Conservation (phyloP, 2,329 filamentous ascomycete genomes). For the Myriosclerotinia scirpicola region DNA sequence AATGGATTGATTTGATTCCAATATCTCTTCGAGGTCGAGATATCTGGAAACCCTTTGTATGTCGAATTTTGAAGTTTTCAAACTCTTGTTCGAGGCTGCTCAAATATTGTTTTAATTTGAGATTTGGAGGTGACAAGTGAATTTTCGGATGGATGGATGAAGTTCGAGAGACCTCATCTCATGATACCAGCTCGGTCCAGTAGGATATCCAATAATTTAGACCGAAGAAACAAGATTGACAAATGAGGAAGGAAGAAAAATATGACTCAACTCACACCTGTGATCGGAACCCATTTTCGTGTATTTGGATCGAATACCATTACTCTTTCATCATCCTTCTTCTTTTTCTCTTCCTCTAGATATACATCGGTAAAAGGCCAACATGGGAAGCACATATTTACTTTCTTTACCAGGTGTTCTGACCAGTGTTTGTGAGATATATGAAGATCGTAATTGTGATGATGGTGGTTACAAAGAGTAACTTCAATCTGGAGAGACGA, state of each 20-base stretch:
- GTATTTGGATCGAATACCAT: constrained; percentile 30
- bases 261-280: constrained; percentile 23
- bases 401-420: background rate
- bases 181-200: background rate
- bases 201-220: too few relatives aligned
- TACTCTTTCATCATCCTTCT: constrained; percentile 23
- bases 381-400: constrained; percentile 33
- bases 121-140: background rate
- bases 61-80: background rate
- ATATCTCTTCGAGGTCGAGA: background rate
- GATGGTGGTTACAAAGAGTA: background rate
- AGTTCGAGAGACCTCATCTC: background rate
- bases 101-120: background rate
- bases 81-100: background rate
- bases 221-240: background rate
- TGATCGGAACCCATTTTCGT: constrained; percentile 27
- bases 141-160: background rate
- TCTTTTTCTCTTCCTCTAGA: constrained; percentile 31
- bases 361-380: constrained; percentile 33
- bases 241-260: constrained; percentile 6
- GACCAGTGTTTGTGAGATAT: background rate
- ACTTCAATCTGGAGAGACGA: background rate
- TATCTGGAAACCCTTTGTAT: background rate
- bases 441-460: background rate
- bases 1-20: background rate